A percentile compares a stretch with the other conserved stretches of the same genome.
Evolutionary conservation across 1,284 basidiomycete species (phyloP).

Genomic region (Ceratobasidium sp.): DNA sequence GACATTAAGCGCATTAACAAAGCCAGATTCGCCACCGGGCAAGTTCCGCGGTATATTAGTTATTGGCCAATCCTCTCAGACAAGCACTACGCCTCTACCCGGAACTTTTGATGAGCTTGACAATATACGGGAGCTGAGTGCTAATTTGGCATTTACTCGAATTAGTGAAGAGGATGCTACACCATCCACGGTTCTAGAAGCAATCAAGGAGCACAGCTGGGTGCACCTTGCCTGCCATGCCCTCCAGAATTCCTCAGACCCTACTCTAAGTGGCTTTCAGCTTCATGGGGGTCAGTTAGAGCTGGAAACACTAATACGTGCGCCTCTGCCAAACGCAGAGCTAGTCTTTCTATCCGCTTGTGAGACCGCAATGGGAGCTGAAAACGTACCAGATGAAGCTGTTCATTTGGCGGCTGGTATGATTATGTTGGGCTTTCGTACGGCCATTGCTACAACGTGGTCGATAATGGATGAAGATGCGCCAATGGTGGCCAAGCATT

Average conservation of each 20-base stretch:
- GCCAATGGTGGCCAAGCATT: neutral
- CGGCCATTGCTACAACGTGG: slow-evolving; percentile 8
- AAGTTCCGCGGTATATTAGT: neutral
- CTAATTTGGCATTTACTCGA: neutral
- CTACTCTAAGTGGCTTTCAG: neutral
- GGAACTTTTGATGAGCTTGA: neutral
- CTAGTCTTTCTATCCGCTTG: neutral
- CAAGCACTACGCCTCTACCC: neutral
- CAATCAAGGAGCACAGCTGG: neutral
- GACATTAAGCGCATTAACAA: neutral
- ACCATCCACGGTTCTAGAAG: neutral
- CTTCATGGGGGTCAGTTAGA: neutral
- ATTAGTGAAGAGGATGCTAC: neutral
- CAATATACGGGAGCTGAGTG: neutral
- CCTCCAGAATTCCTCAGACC: neutral
- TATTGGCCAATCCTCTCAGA: neutral
- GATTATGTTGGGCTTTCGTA: slow-evolving; percentile 6
- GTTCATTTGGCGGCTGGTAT: neutral
- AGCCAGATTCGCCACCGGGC: neutral
- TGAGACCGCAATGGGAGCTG: neutral
- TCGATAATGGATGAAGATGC: slow-evolving; percentile 29
- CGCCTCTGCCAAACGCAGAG: neutral
- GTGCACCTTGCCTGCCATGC: neutral
- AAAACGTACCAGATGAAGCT: neutral
- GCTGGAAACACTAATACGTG: neutral